Conservation (phyloP, 139 green algal genomes). For the Nannochloris sp. region DNA sequence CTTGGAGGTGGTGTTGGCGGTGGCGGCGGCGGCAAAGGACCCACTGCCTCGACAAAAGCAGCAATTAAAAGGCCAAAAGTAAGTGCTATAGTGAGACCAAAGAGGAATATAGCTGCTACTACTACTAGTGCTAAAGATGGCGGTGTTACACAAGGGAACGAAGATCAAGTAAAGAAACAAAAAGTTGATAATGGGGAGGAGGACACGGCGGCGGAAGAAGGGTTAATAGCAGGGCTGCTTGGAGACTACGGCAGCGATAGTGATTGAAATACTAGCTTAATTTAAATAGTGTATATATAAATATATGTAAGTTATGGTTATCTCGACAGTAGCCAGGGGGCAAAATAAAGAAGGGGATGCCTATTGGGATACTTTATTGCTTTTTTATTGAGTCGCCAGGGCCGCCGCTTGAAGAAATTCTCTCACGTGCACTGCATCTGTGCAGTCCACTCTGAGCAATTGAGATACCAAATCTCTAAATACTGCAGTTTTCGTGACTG, state of each 20-base stretch:
- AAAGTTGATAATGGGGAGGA: neutral
- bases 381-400: no score
- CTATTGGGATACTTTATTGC: no score
- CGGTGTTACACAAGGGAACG: neutral
- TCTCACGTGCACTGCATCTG: neutral
- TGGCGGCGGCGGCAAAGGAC: neutral
- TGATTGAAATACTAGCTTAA: no score
- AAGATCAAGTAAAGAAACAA: neutral
- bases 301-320: no score
- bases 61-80: neutral
- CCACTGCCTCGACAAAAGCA: neutral
- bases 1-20: neutral
- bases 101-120: neutral
- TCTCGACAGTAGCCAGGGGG: no score
- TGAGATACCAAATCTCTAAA: neutral
- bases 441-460: neutral
- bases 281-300: no score
- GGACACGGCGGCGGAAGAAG: slow-evolving; percentile 1
- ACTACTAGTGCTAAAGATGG: neutral
- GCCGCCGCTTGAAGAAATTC: neutral
- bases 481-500: neutral
- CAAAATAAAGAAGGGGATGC: no score
- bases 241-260: slow-evolving; percentile 21
- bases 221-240: slow-evolving; percentile 9
- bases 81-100: neutral